Base-by-base conservation (phyloP, 306 rosid species). In the Rosa rugosa region DNA sequence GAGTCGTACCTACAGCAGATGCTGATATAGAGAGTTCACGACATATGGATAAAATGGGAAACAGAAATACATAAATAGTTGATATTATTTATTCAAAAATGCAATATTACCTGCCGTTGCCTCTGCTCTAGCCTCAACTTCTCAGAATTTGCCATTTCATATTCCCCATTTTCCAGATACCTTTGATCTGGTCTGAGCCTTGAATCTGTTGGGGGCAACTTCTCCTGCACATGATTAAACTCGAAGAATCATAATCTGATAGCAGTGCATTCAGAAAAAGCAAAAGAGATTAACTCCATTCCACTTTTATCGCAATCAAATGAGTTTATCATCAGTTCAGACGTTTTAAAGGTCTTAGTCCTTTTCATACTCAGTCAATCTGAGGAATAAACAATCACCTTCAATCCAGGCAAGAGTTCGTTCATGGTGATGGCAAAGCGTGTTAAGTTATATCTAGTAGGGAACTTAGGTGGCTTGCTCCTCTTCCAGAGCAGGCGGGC, bases 141-240 rank as follows among this genome's bases (percentile, higher is more conserved):
- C 77, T 96, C 99, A 9, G 87, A 81, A 82, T 96, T 96, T 69
- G 98, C 99, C 99, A 93, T 93, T 85, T 96, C 99, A 73, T 90
- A 96, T 85, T 91, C 97, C 79, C 99, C 99, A 77, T 93, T 96
- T 87, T 96, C 99, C 82, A 96, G 80, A 88, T 89, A 91, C 84
- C 99, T 87, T 78, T 96, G 99, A 86, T 96, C 99, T 22, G 99
- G 99, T 82, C 99, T 91, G 47, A 96, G 83, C 87, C 99, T 96
- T 79, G 99, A 96, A 88, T 96, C 99, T 73, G 99, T 96, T 20
- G 99, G 99, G n/a, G 99, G 99, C 84, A 96, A 88, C 80, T 84
- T 93, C 77, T 90, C 96, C 99, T 96, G 85, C 78, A 69, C 34
- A 82, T 47, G 11, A 59, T 18, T 76, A 53, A 41, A 57, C 23